These are phyloP conservation scores for Schwanniomyces pseudopolymorphus DNA, from an alignment of 805 yeast species.

Conservation along the genomic window DNA sequence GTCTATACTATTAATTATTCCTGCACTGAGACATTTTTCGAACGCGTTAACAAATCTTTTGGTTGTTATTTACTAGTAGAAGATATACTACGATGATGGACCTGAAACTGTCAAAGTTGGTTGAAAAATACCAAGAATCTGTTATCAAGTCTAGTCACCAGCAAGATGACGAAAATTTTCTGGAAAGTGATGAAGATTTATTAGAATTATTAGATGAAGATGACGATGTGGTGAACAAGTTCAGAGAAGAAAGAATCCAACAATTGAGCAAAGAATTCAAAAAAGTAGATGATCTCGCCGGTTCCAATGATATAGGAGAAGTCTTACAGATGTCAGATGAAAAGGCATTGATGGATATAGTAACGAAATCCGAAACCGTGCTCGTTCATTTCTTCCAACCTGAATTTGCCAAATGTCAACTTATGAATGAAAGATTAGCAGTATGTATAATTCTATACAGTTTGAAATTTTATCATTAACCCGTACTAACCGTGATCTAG, in stretches of 20 bases:
- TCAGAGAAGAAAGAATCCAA: slow-evolving; percentile 64
- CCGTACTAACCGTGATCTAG: slow-evolving; percentile 6
- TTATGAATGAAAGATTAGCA: slow-evolving; percentile 49
- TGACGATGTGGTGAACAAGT: slow-evolving; percentile 43
- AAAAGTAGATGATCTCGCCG: slow-evolving; percentile 27
- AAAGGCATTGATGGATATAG: slow-evolving; percentile 53
- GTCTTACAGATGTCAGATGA: slow-evolving; percentile 48
- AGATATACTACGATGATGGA: slow-evolving; percentile 23
- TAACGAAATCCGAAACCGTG: slow-evolving; percentile 40
- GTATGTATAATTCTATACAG: slow-evolving; percentile 3
- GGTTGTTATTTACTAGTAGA: background rate
- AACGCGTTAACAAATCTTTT: slow-evolving; percentile 2
- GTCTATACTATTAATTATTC: too few relatives aligned
- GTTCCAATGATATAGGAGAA: slow-evolving; percentile 42
- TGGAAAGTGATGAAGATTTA: slow-evolving; percentile 38
- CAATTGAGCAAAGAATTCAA: slow-evolving; percentile 50
- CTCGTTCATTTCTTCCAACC: slow-evolving; percentile 67
- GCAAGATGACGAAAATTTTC: slow-evolving; percentile 38
- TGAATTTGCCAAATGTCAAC: slow-evolving; percentile 56
- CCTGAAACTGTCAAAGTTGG: slow-evolving; percentile 25
- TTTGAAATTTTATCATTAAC: background rate
- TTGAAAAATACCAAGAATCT: slow-evolving; percentile 48
- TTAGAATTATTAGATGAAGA: slow-evolving; percentile 53
- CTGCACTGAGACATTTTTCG: background rate
- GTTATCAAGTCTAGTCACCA: slow-evolving; percentile 23